Evolutionary conservation across 192 early-diverging fungal genomes (phyloP).

Genomic region (Coemansia asiatica): DNA sequence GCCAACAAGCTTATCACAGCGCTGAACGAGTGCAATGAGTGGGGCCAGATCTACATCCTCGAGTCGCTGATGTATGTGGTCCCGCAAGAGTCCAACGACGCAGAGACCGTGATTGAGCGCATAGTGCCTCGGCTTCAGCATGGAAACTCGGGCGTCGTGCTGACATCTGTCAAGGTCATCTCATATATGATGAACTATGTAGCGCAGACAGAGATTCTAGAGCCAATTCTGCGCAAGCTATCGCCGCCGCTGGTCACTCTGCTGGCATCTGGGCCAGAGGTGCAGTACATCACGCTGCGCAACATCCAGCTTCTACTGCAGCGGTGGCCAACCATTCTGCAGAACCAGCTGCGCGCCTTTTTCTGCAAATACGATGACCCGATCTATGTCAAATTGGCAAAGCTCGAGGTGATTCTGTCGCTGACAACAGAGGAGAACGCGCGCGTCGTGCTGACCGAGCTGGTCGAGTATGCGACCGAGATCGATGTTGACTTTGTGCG

Average conservation of each 20-base stretch:
- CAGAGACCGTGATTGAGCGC: constrained; percentile 87
- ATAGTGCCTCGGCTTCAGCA: constrained; percentile 89
- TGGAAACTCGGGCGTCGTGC: constrained; percentile 89
- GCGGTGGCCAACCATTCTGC: constrained; percentile 82
- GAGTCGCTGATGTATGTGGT: constrained; percentile 89
- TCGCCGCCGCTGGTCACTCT: constrained; percentile 94
- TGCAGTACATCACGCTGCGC: constrained; percentile 95
- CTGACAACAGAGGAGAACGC: constrained; percentile 82
- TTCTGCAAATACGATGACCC: constrained; percentile 99
- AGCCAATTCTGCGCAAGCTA: constrained; percentile 75
- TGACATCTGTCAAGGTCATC: constrained; percentile 85
- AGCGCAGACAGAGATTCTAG: constrained; percentile 72
- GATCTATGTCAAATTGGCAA: constrained; percentile 96
- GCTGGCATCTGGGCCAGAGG: constrained; percentile 84
- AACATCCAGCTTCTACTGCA: constrained; percentile 96
- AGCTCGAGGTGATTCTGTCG: constrained; percentile 93
- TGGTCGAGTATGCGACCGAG: constrained; percentile 93
- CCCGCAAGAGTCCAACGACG: constrained; percentile 83
- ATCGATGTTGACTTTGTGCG: constrained; percentile 98
- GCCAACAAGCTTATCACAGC: constrained; percentile 92
- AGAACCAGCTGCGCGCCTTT: constrained; percentile 95
- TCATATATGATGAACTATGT: constrained; percentile 96
- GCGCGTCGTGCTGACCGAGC: constrained; percentile 84
- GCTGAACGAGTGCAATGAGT: constrained; percentile 97
- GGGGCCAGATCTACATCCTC: constrained; percentile 94